These are phyloP conservation scores for Ceratocystis cacaofunesta DNA, from an alignment of 2,329 filamentous ascomycete genomes.

Conservation along the genomic window DNA sequence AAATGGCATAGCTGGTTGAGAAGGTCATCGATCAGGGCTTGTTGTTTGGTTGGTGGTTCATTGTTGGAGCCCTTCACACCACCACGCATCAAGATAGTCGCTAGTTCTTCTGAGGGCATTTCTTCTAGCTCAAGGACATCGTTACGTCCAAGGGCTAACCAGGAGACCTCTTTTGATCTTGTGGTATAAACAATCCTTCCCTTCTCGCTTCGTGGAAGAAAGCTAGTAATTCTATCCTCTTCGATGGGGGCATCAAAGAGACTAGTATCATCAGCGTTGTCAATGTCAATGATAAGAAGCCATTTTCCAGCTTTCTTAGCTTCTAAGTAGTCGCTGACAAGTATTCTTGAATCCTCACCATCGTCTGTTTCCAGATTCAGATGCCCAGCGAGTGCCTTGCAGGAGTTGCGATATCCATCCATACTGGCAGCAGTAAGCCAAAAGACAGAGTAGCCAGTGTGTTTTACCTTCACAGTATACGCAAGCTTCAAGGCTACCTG, in stretches of 20 bases:
- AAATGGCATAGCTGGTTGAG: conserved; percentile 9
- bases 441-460: background rate
- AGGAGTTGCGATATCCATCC: background rate
- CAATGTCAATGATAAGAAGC: conserved; percentile 21
- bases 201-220: conserved; percentile 21
- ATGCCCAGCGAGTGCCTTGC: background rate
- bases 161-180: background rate
- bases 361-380: background rate
- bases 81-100: no score
- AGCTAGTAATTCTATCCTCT: conserved; percentile 12
- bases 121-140: background rate
- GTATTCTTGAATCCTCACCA: conserved; percentile 5
- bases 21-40: background rate
- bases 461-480: background rate
- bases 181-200: conserved; percentile 11
- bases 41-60: no score
- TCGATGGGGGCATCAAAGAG: background rate
- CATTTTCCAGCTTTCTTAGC: conserved; percentile 18
- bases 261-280: conserved; percentile 20
- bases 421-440: conserved; percentile 2
- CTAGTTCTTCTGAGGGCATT: background rate
- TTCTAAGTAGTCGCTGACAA: conserved; percentile 17
- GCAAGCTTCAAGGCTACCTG: background rate
- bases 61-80: no score
- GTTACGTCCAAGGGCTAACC: background rate